A percentile compares a stretch with the other conserved stretches of the same genome.
Conservation (phyloP, 441 rosid genomes). For the Adansonia madagascariensis region DNA sequence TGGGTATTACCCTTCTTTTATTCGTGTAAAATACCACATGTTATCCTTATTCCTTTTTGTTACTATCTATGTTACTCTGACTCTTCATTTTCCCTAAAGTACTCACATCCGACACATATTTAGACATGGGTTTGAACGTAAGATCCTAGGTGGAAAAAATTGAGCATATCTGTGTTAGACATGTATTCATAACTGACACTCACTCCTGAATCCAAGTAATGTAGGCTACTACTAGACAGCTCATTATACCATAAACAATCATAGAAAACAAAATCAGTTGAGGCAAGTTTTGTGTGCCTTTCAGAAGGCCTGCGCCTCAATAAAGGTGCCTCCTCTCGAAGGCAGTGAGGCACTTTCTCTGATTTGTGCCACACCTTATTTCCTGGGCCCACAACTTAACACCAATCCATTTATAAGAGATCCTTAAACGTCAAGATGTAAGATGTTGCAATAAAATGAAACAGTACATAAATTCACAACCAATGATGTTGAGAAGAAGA, state of each 20-base stretch:
- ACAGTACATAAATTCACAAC: constrained; percentile 6
- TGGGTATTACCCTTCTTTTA: neutral
- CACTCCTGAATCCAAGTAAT: too few relatives aligned
- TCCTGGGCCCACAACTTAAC: neutral
- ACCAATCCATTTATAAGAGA: neutral
- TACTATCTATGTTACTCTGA: neutral
- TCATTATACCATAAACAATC: neutral
- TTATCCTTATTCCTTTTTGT: neutral
- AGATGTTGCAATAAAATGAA: constrained; percentile 18
- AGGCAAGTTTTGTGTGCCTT: neutral
- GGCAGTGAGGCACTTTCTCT: constrained; percentile 5
- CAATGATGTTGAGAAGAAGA: constrained; percentile 7
- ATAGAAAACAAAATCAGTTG: neutral
- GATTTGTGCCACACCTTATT: neutral
- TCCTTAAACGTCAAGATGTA: neutral
- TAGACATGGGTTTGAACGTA: too few relatives aligned
- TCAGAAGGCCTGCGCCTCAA: neutral
- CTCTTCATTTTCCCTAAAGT: too few relatives aligned
- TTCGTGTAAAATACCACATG: neutral
- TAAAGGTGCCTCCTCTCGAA: neutral
- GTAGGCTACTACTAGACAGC: neutral
- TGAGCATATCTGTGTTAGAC: too few relatives aligned
- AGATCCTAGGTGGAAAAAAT: too few relatives aligned
- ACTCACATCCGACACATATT: too few relatives aligned
- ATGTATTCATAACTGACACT: too few relatives aligned